Evolutionary conservation across 192 early-diverging fungal species (phyloP).

Genomic region (Radiomyces spectabilis): DNA sequence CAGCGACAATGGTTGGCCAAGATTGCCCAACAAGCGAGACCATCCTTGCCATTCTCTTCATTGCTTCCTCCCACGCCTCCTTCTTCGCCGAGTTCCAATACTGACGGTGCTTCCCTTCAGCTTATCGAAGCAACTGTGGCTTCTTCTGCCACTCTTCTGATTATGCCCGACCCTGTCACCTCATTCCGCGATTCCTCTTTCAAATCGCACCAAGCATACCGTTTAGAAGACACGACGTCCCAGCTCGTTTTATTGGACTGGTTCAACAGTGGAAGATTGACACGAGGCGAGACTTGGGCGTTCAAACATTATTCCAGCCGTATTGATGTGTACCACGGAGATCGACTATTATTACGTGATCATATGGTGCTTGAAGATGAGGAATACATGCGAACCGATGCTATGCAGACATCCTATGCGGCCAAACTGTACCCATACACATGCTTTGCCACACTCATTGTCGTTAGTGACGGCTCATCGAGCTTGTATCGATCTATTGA

Average conservation of each 20-base stretch:
- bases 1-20: conserved; percentile 19
- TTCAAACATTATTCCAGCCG: conserved; percentile 42
- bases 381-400: conserved; percentile 14
- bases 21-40: not conserved
- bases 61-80: not conserved
- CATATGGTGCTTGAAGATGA: conserved; percentile 39
- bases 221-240: conserved; percentile 29
- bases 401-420: conserved; percentile 35
- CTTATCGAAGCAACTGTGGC: conserved; percentile 36
- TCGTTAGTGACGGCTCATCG: conserved; percentile 22
- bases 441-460: conserved; percentile 56
- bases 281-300: conserved; percentile 67
- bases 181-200: conserved; percentile 62
- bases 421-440: conserved; percentile 44
- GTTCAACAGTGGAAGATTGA: conserved; percentile 71
- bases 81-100: not conserved
- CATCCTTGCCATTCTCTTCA: not conserved
- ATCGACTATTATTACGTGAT: conserved; percentile 28
- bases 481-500: not conserved
- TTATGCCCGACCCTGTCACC: conserved; percentile 76
- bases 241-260: conserved; percentile 76
- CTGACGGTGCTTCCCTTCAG: conserved; percentile 28
- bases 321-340: conserved; percentile 20
- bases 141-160: conserved; percentile 34
- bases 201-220: conserved; percentile 52